Base-by-base conservation (phyloP, 2,329 filamentous ascomycete genomes). In the Colletotrichum salicis region DNA sequence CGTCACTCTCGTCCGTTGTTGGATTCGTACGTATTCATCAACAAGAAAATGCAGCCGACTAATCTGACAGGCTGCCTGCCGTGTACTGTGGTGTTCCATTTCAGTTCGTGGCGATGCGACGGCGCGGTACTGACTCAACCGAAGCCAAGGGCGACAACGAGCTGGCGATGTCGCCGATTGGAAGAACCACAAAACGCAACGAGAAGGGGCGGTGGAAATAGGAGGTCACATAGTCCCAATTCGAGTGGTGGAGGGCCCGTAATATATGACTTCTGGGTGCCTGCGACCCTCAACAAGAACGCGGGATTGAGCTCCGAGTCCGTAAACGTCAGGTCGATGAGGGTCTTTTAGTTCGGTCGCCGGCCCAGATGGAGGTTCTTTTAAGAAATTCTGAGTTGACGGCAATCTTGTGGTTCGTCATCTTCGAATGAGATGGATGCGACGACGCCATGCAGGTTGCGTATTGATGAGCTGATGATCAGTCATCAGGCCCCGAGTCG, bases 51-150 rank as follows among this genome's bases (percentile, higher is more conserved):
- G 60, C 35, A 27, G 2, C 31, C 31, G 59, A 31, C 13, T 65
- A 58, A 59, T 70, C 19, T 69, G 66, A 27, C 55, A 35, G 27
- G 58, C 6, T 31, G 48, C 51, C 51, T 24, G 48, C 29, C 22
- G 13, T 19, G 41, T 48, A 22, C 22, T 59, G 48, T 13, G 2
- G 19, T 37, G 33, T 37, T 57, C 68, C 69, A 71, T 71, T 58
- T 71, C 54, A 54, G 58, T 41, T 59, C 24, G 52, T 45, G n/a
- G 54, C 58, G 64, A 69, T 71, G 69, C 58, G 69, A 71, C 59
- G 10, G 45, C 58, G 22, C 69, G 64, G 59, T 64, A 55, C 58
- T 71, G 69, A 58, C 13, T 55, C 31, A 41, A 58, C 69, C 64
- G 65, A 48, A 60, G 58, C 58, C 58, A 71, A 71, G 69, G 27